Evolutionary conservation across 164 flowering plant species (phyloP).

Genomic region (Dillenia suffruticosa): DNA sequence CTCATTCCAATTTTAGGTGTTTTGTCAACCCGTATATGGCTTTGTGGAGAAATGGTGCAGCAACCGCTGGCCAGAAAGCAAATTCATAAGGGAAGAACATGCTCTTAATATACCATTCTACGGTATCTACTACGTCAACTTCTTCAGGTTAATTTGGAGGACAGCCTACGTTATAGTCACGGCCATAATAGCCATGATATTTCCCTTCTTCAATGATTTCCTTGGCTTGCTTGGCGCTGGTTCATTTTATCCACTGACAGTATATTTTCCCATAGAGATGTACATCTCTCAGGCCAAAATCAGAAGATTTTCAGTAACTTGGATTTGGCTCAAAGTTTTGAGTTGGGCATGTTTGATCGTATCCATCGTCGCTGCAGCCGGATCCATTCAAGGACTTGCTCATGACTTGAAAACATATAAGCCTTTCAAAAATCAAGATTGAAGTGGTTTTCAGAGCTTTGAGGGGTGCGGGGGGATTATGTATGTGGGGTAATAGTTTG

Average conservation of each 20-base stretch:
- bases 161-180: slow-evolving; percentile 59
- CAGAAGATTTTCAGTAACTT: slow-evolving; percentile 39
- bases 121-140: slow-evolving; percentile 39
- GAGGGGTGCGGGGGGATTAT: too few relatives aligned
- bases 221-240: slow-evolving; percentile 73
- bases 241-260: slow-evolving; percentile 80
- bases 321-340: slow-evolving; percentile 67
- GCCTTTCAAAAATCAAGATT: slow-evolving; percentile 46
- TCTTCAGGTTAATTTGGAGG: slow-evolving; percentile 72
- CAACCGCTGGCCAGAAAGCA: slow-evolving; percentile 49
- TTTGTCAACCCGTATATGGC: slow-evolving; percentile 65
- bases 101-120: slow-evolving; percentile 30
- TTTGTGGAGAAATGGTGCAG: slow-evolving; percentile 41
- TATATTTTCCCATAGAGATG: slow-evolving; percentile 90
- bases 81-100: slow-evolving; percentile 49
- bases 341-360: slow-evolving; percentile 66
- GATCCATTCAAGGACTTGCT: slow-evolving; percentile 65
- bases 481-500: too few relatives aligned
- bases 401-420: slow-evolving; percentile 42
- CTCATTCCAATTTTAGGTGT: slow-evolving; percentile 37
- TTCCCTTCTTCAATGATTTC: slow-evolving; percentile 86
- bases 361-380: slow-evolving; percentile 65
- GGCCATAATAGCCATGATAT: slow-evolving; percentile 67
- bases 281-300: slow-evolving; percentile 53
- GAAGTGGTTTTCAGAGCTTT: background rate